Evolutionary conservation across 2,329 filamentous ascomycete genomes (phyloP), one percentile per base, ranked within the genome.

Genomic region (Chaetothyriales sp.): DNA sequence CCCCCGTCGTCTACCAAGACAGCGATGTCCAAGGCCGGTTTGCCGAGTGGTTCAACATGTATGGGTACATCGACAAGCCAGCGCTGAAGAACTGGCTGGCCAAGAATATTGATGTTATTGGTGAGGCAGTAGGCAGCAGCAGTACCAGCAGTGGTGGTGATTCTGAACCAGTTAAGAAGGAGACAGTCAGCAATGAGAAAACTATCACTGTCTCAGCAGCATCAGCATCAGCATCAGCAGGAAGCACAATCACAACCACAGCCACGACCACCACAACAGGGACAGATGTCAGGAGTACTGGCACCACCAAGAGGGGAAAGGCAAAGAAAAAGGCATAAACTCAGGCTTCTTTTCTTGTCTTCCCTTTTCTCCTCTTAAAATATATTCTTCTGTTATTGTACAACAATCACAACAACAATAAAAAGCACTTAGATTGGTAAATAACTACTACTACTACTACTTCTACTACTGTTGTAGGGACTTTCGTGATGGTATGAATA

Each of bases 71-170:
- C 56, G 73, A 80, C 51, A 71, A 74, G 1, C 75, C 79, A 58
- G 77, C 77, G 1, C 77, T 81, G 59, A 76, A 79, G 61, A 70
- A 73, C 56, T 83, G 78, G 77, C 67, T 83, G 44, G 75, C 77
- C 4, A 71, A 67, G 36, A 77, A 77, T 58, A 67, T 81, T 36
- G 73, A 76, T 22, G 65, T 76, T 6, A 64, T 81, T 54, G 71
- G 72, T 44, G 67, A 73, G 36, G 75, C 73, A 20, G 75, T 59
- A 36, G 48, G 45, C 15, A 48, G 59, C 64, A 12, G 64, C 64
- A 10, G 12, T 25, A 25, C 22, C 22, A 25, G 6, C 22, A 25
- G 22, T 25, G 22, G n/a, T n/a, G n/a, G n/a, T n/a, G n/a, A n/a
- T n/a, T n/a, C n/a, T n/a, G n/a, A n/a, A n/a, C n/a, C n/a, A n/a